These are phyloP conservation scores for Lactifluus piperatus DNA, from an alignment of 768 basidiomycete species.

Conservation along the genomic window DNA sequence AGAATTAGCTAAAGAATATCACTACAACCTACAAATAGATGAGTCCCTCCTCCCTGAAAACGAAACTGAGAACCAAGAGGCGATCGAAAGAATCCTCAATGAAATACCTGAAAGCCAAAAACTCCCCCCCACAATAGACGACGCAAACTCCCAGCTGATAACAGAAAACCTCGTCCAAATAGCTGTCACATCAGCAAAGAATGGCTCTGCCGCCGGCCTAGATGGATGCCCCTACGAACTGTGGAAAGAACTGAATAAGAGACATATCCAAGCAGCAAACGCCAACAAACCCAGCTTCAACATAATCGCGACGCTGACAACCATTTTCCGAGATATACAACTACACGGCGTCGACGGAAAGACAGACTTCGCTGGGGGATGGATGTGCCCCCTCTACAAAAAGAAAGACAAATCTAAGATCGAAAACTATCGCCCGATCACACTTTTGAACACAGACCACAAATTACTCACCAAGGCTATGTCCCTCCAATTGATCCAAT, in stretches of 20 bases:
- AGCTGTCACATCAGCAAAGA: neutral
- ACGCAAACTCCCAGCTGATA: too few relatives aligned
- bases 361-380: conserved; percentile 26
- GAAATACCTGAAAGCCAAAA: too few relatives aligned
- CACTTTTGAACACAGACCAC: conserved; percentile 27
- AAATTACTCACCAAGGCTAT: conserved; percentile 25
- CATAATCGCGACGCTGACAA: neutral
- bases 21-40: too few relatives aligned
- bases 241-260: neutral
- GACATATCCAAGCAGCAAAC: too few relatives aligned
- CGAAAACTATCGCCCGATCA: conserved; percentile 5
- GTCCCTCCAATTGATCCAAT: neutral
- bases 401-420: conserved; percentile 24
- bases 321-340: neutral
- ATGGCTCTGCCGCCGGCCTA: neutral
- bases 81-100: too few relatives aligned
- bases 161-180: too few relatives aligned
- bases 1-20: too few relatives aligned
- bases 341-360: neutral
- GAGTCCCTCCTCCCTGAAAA: too few relatives aligned
- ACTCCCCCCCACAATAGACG: too few relatives aligned
- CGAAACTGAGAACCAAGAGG: too few relatives aligned
- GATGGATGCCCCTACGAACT: neutral
- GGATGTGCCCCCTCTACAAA: conserved; percentile 34
- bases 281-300: too few relatives aligned